Evolutionary conservation across 1,284 basidiomycete species (phyloP).

Genomic region (Ceratobasidium theobromae): DNA sequence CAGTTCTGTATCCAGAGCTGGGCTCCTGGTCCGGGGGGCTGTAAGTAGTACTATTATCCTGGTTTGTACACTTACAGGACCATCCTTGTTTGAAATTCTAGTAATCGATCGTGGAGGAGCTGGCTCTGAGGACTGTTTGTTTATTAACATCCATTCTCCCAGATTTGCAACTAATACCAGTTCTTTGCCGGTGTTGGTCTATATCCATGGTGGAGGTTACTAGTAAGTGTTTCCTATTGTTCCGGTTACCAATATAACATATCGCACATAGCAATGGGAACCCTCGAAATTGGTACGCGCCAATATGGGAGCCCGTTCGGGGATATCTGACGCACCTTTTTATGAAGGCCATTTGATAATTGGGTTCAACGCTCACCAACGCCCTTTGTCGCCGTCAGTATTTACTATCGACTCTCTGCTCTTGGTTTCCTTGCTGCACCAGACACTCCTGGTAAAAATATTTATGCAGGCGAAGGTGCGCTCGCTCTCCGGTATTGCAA

Average conservation of each 20-base stretch:
- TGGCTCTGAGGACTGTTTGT: slow-evolving; percentile 57
- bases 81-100: slow-evolving; percentile 34
- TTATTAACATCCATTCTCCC: slow-evolving; percentile 50
- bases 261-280: slow-evolving; percentile 5
- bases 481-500: background rate
- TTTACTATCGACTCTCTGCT: slow-evolving; percentile 33
- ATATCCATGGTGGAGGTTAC: slow-evolving; percentile 50
- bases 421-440: slow-evolving; percentile 33
- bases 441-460: slow-evolving; percentile 45
- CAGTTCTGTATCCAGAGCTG: slow-evolving; percentile 19
- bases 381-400: slow-evolving; percentile 38
- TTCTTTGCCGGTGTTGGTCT: slow-evolving; percentile 62
- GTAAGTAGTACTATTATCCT: background rate
- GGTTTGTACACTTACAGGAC: background rate
- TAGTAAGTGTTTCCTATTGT: slow-evolving; percentile 49
- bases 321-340: slow-evolving; percentile 46
- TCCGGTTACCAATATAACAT: slow-evolving; percentile 22
- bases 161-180: slow-evolving; percentile 40
- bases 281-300: background rate
- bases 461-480: slow-evolving; percentile 41
- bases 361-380: slow-evolving; percentile 46
- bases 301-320: background rate
- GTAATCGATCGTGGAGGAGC: slow-evolving; percentile 58
- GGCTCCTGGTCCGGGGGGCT: slow-evolving; percentile 1
- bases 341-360: slow-evolving; percentile 49